Evolutionary conservation across 345 rosid genomes (phyloP), one percentile per base, ranked within the genome.

Genomic region (Jatropha curcas): DNA sequence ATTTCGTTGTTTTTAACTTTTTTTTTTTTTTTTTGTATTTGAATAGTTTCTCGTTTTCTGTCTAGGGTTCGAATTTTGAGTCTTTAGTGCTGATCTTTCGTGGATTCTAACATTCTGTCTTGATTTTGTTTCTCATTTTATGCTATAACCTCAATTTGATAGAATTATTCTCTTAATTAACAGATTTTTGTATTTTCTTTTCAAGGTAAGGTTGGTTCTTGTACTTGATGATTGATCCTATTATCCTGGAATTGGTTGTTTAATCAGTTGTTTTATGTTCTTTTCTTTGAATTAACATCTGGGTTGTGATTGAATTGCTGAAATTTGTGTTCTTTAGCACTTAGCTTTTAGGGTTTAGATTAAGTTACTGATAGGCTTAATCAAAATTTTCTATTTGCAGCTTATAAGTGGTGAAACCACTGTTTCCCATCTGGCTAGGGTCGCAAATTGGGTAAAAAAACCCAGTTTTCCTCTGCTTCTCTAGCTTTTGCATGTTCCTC

Each of bases 231-330:
- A 60, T 63, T 22, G 24, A 50, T 12, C 45, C 65, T 24, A 34
- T 12, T 17, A 16, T 4, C 17, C 17, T 48, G 53, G 53, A 2
- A 39, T 78, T 60, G 58, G 25, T 27, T 14, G 2, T 30, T 58
- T 9, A 25, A 20, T 60, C 19, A 12, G 19, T n/a, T 67, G 35
- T 56, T 28, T 17, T 12, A 13, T 46, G 4, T 19, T 20, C 31
- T 19, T 60, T 13, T 41, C 12, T 24, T 19, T 33, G 67, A 12
- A 19, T 9, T 60, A 51, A 28, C 10, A 59, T 66, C 33, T 55
- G 71, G 55, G 31, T 72, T 69, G 35, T 71, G 13, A 53, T 37
- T 74, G 65, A 59, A 55, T 71, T 61, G 58, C 14, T 76, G 16
- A 27, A 56, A 70, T 75, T 4, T 9, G 34, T 35, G 16, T 39